These are phyloP conservation scores for Coemansia sp. DNA, from an alignment of 371 early-diverging fungal species.

Conservation along the genomic window DNA sequence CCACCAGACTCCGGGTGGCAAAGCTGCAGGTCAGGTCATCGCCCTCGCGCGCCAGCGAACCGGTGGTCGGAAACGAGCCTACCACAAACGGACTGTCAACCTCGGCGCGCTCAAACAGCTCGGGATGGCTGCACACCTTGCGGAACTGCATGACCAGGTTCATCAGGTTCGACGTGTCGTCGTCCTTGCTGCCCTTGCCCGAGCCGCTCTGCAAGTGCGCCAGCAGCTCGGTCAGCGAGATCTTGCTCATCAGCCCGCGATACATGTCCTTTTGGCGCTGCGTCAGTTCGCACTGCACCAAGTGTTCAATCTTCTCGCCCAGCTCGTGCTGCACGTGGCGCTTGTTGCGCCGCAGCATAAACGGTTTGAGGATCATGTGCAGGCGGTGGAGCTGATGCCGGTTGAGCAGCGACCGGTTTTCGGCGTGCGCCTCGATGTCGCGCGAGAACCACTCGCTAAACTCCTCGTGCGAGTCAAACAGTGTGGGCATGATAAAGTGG, in stretches of 20 bases:
- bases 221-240: conserved; percentile 79
- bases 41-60: conserved; percentile 65
- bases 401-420: conserved; percentile 81
- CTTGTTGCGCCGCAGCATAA: conserved; percentile 98
- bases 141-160: conserved; percentile 98
- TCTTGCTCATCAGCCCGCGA: conserved; percentile 75
- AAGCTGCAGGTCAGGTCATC: conserved; percentile 62
- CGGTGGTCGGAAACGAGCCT: conserved; percentile 62
- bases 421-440: conserved; percentile 92
- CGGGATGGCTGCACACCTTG: conserved; percentile 98
- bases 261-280: conserved; percentile 81
- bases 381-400: conserved; percentile 88
- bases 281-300: conserved; percentile 82
- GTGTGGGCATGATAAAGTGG: conserved; percentile 98
- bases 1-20: conserved; percentile 62
- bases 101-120: conserved; percentile 94
- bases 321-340: conserved; percentile 95
- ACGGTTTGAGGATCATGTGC: conserved; percentile 97
- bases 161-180: conserved; percentile 80
- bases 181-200: conserved; percentile 63
- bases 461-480: conserved; percentile 94
- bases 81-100: conserved; percentile 73
- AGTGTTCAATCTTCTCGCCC: conserved; percentile 89
- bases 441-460: conserved; percentile 96
- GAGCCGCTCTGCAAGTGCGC: conserved; percentile 69